A percentile compares a stretch with the other conserved stretches of the same genome.
phyloP scores from a whole-genome alignment of 2,329 filamentous ascomycete species.

The Beauveria pseudobassiana region DNA sequence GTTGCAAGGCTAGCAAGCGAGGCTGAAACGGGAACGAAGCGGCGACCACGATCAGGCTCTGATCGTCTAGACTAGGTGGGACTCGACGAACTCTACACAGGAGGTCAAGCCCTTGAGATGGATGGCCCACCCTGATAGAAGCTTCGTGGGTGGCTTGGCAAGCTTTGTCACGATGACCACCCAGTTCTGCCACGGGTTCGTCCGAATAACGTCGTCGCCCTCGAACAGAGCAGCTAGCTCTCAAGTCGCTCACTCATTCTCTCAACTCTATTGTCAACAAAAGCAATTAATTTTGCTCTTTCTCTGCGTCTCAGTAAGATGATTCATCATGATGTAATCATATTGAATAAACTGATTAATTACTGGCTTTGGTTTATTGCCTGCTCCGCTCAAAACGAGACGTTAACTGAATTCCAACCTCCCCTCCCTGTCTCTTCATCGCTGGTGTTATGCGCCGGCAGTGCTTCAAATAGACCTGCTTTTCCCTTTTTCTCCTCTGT shows the following conservation, averaged over 20 bases:
- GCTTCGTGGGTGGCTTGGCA: background rate
- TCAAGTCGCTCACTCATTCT: too few species aligned
- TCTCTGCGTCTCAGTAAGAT: background rate
- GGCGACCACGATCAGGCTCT: too few species aligned
- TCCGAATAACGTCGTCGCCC: too few species aligned
- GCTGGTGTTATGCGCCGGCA: too few species aligned
- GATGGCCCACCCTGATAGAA: background rate
- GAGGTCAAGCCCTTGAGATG: background rate
- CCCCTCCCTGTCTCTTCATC: background rate
- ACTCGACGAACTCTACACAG: background rate
- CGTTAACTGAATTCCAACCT: background rate
- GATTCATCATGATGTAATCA: background rate
- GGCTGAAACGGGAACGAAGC: background rate
- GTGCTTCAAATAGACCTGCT: too few species aligned
- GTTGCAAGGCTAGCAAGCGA: background rate
- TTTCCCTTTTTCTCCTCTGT: too few species aligned
- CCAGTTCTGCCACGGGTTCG: too few species aligned
- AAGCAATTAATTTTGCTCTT: background rate
- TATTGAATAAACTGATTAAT: background rate
- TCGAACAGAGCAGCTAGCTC: too few species aligned
- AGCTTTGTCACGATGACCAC: too few species aligned
- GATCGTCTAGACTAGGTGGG: too few species aligned
- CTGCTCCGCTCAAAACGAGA: background rate
- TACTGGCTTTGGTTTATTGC: background rate
- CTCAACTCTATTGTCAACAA: background rate